Evolutionary conservation across 2,329 filamentous ascomycete species (phyloP).

Genomic region (Eutypa lata): DNA sequence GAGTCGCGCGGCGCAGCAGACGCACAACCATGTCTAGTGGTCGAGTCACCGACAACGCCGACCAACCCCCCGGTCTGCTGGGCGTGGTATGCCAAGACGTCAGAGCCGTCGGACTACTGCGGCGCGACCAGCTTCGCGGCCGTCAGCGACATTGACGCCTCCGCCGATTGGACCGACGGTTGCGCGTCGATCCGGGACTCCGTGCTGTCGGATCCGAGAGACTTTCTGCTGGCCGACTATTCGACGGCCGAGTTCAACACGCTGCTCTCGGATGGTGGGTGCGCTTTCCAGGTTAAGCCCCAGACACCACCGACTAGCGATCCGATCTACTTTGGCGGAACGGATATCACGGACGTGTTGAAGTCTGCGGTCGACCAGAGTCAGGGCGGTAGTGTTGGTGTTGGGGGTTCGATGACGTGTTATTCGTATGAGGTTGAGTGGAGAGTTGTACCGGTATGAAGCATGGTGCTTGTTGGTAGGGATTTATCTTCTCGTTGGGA

Average conservation of each 20-base stretch:
- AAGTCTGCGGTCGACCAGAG: constrained; percentile 6
- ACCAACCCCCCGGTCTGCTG: constrained; percentile 16
- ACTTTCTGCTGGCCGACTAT: constrained; percentile 17
- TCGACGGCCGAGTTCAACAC: constrained; percentile 12
- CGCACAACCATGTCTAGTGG: constrained; percentile 9
- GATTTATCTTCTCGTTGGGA: too few relatives aligned
- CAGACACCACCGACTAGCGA: constrained; percentile 13
- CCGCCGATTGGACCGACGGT: constrained; percentile 6
- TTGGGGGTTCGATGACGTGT: constrained; percentile 17
- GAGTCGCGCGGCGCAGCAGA: neutral
- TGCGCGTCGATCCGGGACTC: constrained; percentile 6
- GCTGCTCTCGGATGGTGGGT: constrained; percentile 6
- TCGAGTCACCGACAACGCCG: constrained; percentile 10
- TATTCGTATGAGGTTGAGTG: constrained; percentile 13
- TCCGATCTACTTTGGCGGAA: constrained; percentile 16
- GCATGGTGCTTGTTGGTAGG: neutral
- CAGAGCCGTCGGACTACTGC: constrained; percentile 16
- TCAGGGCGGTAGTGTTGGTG: constrained; percentile 1
- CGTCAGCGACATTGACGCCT: constrained; percentile 1
- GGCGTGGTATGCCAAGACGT: constrained; percentile 14
- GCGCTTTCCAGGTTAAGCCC: constrained; percentile 15
- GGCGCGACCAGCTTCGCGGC: constrained; percentile 9
- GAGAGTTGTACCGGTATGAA: constrained; percentile 14
- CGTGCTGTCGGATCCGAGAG: constrained; percentile 4
- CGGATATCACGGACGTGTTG: constrained; percentile 14